Evolutionary conservation across 805 yeast species (phyloP), one percentile per base, ranked within the genome.

Genomic region (Ogataea trehalophila): DNA sequence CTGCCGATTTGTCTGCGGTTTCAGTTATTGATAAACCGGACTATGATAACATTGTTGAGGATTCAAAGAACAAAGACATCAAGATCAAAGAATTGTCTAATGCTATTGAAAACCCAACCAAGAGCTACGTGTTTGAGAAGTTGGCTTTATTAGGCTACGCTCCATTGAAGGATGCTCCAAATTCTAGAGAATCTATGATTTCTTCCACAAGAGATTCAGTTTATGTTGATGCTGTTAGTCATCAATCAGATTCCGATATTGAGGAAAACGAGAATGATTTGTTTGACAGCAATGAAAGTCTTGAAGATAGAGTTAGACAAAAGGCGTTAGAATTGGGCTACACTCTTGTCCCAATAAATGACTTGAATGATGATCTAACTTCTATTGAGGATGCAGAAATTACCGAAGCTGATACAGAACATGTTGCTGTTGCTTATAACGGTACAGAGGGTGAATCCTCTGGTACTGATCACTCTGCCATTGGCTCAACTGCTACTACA

Each of bases 241-340:
- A 51, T 16, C 58, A 52, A 6, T 42, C 48, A 1, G 50, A 39
- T 33, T 23, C 41, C 16, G 54, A 48, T 18, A 45, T 33, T n/a
- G 54, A 49, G 8, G 48, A 40, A 35, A 49, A 46, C 7, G 49
- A 46, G 11, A 23, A 36, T 35, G 50, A 45, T 35, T 17, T 45
- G 4, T 44, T 58, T 43, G 58, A 53, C 17, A 58, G 58, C n/a
- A 55, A 55, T 5, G 26, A 62, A 20, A 53, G 64, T 9, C 17
- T 36, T 3, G 61, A 61, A 41, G 69, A 62, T 1, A 66, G 62
- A 15, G 44, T 73, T 17, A 59, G 62, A 39, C 54, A 57, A 17
- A 57, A 60, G 40, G 77, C 77, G 2, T 55, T 57, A 16, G 60
- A 58, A 11, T 56, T 69, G 29, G 71, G 72, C 11, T 59, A 65